Evolutionary conservation across 805 yeast species (phyloP), one percentile per base, ranked within the genome.

Genomic region (Metschnikowia colocasiae): DNA sequence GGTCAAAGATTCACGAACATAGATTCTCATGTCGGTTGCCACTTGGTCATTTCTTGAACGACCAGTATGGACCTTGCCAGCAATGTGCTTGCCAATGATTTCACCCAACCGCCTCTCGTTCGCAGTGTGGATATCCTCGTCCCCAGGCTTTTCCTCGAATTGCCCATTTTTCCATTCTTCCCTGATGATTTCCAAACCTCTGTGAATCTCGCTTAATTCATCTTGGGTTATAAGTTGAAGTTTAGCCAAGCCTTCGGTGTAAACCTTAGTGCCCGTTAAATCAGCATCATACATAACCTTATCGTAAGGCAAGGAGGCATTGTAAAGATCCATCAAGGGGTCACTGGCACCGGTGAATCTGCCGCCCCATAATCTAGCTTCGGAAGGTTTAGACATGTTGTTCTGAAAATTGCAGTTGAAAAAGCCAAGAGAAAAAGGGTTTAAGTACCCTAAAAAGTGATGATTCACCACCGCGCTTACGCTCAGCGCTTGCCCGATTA

Each of bases 61-160:
- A 52, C 99, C 99, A n/a, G 99, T 94, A 67, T 94, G 99, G 26
- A 94, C 98, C 61, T 94, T 94, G 34, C 99, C 99, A 13, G 98
- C 87, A 63, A 94, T 92, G 46, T 81, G 82, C 60, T 82, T 83
- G 47, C 99, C 99, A 60, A 94, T 94, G 45, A 94, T 73, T 71
- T 94, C 99, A 42, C 99, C 99, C 53, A 94, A 75, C 62, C 99
- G 80, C 73, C 99, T 87, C 73, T 94, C 99, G 64, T 94, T 94
- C 37, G 99, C 99, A 36, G 99, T 94, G 67, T 94, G 99, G 54
- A 94, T 94, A 62, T 94, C 99, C 69, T 94, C 99, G 67, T 94
- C 99, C 32, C 95, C 95, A 10, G 84, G 79, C 62, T 87, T 83
- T 62, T 83, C 95, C 10, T 71, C 83, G 63, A 89, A 89, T 22